Evolutionary conservation across 768 basidiomycete species (phyloP).

Genomic region (Rhodotorula diobovata): DNA sequence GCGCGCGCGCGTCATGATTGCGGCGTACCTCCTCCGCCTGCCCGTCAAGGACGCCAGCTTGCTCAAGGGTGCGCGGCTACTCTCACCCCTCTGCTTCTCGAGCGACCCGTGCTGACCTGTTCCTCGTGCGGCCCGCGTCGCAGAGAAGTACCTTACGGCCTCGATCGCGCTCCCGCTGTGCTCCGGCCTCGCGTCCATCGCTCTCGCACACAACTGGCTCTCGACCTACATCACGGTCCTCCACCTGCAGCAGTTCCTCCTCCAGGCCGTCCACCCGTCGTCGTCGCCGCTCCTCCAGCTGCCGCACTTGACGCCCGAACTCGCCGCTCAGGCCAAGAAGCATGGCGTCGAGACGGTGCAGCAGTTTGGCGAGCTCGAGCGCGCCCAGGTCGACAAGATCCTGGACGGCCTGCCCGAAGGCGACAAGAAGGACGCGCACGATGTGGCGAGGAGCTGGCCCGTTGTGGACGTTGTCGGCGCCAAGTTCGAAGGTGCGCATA

Average conservation of each 20-base stretch:
- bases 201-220: constrained; percentile 84
- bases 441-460: constrained; percentile 66
- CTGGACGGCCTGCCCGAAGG: constrained; percentile 8
- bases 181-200: constrained; percentile 69
- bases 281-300: constrained; percentile 63
- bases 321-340: constrained; percentile 44
- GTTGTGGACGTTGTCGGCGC: constrained; percentile 73
- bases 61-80: constrained; percentile 55
- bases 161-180: constrained; percentile 37
- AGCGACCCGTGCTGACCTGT: not conserved
- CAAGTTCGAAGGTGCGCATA: constrained; percentile 69
- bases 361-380: constrained; percentile 35
- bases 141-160: constrained; percentile 38
- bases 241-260: constrained; percentile 74
- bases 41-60: constrained; percentile 57
- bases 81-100: not conserved
- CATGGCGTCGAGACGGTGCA: constrained; percentile 33
- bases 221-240: constrained; percentile 69
- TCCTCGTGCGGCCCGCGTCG: too few species aligned
- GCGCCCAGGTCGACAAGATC: constrained; percentile 33
- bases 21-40: constrained; percentile 74
- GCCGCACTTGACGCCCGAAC: constrained; percentile 59
- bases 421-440: constrained; percentile 54
- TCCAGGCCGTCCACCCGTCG: constrained; percentile 63
- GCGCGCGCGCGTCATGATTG: constrained; percentile 65